Conservation (phyloP, 2,329 filamentous ascomycete species). For the Sclerotiophoma versabilis region DNA sequence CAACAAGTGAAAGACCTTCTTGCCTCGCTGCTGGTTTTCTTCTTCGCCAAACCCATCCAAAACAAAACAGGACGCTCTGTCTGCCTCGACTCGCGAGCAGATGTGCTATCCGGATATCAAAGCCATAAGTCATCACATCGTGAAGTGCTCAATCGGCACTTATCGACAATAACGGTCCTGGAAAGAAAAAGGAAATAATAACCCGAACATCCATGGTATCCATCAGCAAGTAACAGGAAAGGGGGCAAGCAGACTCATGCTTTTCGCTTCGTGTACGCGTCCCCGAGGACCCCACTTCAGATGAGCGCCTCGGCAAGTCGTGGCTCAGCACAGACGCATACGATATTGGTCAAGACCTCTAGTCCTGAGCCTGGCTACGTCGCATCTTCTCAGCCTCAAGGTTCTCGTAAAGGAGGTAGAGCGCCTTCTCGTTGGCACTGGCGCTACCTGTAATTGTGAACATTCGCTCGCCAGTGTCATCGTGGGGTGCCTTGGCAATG, state of each 20-base stretch:
- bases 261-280: slow-evolving; percentile 27
- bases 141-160: slow-evolving; percentile 51
- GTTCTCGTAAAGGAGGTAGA: slow-evolving; percentile 98
- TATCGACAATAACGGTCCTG: slow-evolving; percentile 37
- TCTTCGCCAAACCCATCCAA: slow-evolving; percentile 23
- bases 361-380: slow-evolving; percentile 75
- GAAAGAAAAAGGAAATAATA: slow-evolving; percentile 40
- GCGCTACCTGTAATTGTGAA: slow-evolving; percentile 98
- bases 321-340: not conserved
- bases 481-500: slow-evolving; percentile 95
- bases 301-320: slow-evolving; percentile 8
- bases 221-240: slow-evolving; percentile 40
- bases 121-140: slow-evolving; percentile 54
- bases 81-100: slow-evolving; percentile 38
- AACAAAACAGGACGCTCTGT: slow-evolving; percentile 36
- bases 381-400: slow-evolving; percentile 99
- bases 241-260: slow-evolving; percentile 41
- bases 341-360: slow-evolving; percentile 18
- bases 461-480: slow-evolving; percentile 98
- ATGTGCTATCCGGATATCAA: slow-evolving; percentile 48
- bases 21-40: not conserved
- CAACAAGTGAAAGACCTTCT: not conserved
- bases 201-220: slow-evolving; percentile 43
- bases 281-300: slow-evolving; percentile 2
- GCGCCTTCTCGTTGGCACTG: slow-evolving; percentile 90